These are phyloP conservation scores for Boletus sensibilis DNA, from an alignment of 768 basidiomycete species.

Conservation along the genomic window DNA sequence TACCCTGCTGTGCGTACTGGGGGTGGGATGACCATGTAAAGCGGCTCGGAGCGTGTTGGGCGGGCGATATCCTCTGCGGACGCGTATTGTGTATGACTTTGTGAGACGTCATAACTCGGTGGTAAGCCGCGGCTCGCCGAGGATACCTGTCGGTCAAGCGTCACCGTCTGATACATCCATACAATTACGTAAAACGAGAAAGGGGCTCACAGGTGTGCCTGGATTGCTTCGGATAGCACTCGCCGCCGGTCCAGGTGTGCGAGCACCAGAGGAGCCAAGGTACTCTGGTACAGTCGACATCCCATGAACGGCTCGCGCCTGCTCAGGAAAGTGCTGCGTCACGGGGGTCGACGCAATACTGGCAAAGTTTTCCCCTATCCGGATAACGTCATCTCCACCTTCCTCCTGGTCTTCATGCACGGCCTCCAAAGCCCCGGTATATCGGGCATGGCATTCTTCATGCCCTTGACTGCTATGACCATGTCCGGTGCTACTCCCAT, in stretches of 20 bases:
- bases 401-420: slow-evolving; percentile 13
- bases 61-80: slow-evolving; percentile 27
- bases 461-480: slow-evolving; percentile 13
- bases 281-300: slow-evolving; percentile 5
- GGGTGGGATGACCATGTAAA: slow-evolving; percentile 36
- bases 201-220: slow-evolving; percentile 17
- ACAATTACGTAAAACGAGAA: not conserved
- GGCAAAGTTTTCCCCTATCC: slow-evolving; percentile 20
- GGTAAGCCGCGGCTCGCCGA: slow-evolving; percentile 9
- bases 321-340: slow-evolving; percentile 11
- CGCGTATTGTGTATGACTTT: slow-evolving; percentile 7
- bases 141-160: slow-evolving; percentile 3
- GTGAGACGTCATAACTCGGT: slow-evolving; percentile 17
- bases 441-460: slow-evolving; percentile 1
- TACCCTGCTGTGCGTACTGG: slow-evolving; percentile 39
- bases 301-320: slow-evolving; percentile 1
- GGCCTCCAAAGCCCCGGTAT: slow-evolving; percentile 1
- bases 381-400: slow-evolving; percentile 14
- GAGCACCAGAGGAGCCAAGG: not conserved
- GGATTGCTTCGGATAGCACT: not conserved
- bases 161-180: not conserved
- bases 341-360: slow-evolving; percentile 16
- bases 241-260: not conserved
- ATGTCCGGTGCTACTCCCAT: slow-evolving; percentile 23
- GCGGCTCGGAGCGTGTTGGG: slow-evolving; percentile 25